Evolutionary conservation across 768 basidiomycete genomes (phyloP), one percentile per base, ranked within the genome.

Genomic region (Paxillus rubicundulus): DNA sequence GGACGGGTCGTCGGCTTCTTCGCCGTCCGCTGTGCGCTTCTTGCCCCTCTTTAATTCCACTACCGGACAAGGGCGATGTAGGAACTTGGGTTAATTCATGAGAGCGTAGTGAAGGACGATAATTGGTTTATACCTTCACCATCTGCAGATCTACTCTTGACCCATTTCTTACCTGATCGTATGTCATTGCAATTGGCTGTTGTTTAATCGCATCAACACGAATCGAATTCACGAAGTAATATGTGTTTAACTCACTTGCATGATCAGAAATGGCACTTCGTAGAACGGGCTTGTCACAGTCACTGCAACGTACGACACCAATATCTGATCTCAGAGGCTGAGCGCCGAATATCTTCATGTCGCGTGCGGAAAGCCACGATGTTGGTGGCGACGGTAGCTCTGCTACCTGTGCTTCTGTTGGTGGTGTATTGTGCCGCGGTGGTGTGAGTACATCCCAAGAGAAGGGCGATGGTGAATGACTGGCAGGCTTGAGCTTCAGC

Each of bases 271-370:
- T 74, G 24, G 84, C 86, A 61, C 85, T 91, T 52, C 85, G 80
- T 27, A 96, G 74, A 9, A 94, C 72, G 0, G 89, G 87, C 69
- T 93, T 95, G 39, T 73, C 76, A 68, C 95, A 98, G 37, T 92
- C 86, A 42, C 72, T 79, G 72, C 95, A 98, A 49, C 79, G 83
- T 50, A 88, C 82, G 34, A 83, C 67, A 28, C 79, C 79, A 10
- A 88, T 69, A 51, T 89, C 86, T 2, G 84, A 82, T 41, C 77
- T 78, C 14, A 95, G 77, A 6, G 92, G 90, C 50, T 85, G 76
- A 2, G 85, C 77, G 30, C 92, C 92, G 68, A 89, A 96, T 55
- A 88, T 78, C 74, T 86, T 87, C 92, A 92, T 94, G 62, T 94
- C 90, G 43, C 80, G 79, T 8, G 88, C 90, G 24, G 87, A 82